Evolutionary conservation across 2,329 filamentous ascomycete species (phyloP), one percentile per base, ranked within the genome.

Genomic region (Verticillium nonalfalfae): DNA sequence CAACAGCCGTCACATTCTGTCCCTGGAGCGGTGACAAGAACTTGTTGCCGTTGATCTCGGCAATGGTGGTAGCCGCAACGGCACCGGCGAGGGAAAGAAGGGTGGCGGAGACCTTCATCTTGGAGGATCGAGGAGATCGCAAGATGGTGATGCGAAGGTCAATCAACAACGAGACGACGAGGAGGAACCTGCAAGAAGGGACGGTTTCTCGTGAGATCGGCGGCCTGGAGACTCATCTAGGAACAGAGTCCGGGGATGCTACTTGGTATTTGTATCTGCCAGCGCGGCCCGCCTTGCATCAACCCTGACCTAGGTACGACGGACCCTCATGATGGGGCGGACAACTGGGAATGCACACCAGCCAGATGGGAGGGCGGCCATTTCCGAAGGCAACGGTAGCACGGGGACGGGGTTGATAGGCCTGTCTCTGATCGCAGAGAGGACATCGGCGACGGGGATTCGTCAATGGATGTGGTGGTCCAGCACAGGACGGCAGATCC

Each of bases 11-110:
- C 58, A 90, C 83, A 7, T 73, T 74, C 69, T 85, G 74, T 57
- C 82, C 82, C 9, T 77, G 77, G 70, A 84, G 83, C 0, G 86
- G 81, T 15, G 88, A 90, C 57, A 89, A 71, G 72, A 84, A 90
- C 26, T 73, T 79, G 68, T 85, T 79, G 66, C 88, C 87, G 66
- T 89, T 90, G 79, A 90, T 89, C 68, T 87, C 76, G 62, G 79
- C 76, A 67, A 87, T 85, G 62, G 80, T 81, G 60, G 81, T 66
- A 55, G 79, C 78, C 45, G 73, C 68, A 54, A 63, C 73, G 40
- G 68, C 63, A 66, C 69, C 61, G 59, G 69, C 68, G 54, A 68
- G 63, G 21, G 70, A 69, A 39, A 71, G 64, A 62, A 74, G 63
- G 59, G 71, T 61, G 59, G 66, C 65, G 45, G 69, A 54, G 61